Conservation (phyloP, 805 yeast species). For the Barnettozyma californica region DNA sequence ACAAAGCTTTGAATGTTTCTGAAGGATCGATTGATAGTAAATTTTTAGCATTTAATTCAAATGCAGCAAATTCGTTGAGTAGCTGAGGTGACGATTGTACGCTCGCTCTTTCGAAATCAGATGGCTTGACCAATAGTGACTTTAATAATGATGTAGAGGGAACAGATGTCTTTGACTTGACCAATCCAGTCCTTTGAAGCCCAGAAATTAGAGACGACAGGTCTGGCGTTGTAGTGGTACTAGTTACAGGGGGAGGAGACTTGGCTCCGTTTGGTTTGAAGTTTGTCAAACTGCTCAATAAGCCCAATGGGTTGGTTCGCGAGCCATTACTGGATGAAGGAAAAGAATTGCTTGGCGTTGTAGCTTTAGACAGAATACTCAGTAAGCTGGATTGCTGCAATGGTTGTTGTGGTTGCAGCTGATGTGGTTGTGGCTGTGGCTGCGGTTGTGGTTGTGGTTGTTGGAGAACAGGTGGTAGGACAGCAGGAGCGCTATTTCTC, state of each 20-base stretch:
- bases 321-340: background rate
- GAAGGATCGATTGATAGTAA: conserved; percentile 39
- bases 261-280: conserved; percentile 6
- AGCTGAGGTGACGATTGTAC: background rate
- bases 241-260: background rate
- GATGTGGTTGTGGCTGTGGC: conserved; percentile 3
- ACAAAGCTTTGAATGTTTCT: conserved; percentile 22
- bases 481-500: conserved; percentile 21
- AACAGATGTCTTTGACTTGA: conserved; percentile 9
- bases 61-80: conserved; percentile 14
- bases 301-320: conserved; percentile 12
- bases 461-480: conserved; percentile 1
- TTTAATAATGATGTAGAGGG: conserved; percentile 1
- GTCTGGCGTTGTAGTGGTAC: conserved; percentile 9
- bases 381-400: conserved; percentile 18
- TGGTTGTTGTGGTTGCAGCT: conserved; percentile 10
- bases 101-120: background rate
- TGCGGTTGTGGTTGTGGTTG: conserved; percentile 4
- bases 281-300: conserved; percentile 18
- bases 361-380: background rate
- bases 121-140: background rate
- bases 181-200: conserved; percentile 19
- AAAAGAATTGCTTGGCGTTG: background rate
- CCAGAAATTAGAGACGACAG: conserved; percentile 16
- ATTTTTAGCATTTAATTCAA: conserved; percentile 26